phyloP scores from a whole-genome alignment of 306 rosid genomes.

The Sindora glabra region DNA sequence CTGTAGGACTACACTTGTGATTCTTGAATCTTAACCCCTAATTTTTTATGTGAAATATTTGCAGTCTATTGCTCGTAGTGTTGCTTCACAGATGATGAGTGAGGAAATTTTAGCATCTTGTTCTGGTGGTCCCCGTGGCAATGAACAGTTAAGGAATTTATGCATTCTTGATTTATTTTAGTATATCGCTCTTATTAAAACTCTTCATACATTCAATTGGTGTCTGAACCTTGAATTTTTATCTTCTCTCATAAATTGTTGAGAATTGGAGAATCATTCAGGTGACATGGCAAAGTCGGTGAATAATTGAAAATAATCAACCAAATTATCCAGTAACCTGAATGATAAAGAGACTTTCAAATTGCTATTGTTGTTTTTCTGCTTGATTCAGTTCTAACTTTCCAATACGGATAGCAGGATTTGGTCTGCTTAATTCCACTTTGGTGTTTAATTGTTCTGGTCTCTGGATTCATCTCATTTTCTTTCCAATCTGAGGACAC shows the following conservation, averaged over 20 bases:
- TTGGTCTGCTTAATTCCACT: too few species aligned
- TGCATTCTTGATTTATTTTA: not conserved
- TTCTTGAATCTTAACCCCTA: constrained; percentile 1
- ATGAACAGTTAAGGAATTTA: constrained; percentile 60
- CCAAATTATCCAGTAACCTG: not conserved
- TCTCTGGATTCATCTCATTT: too few species aligned
- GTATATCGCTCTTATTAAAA: constrained; percentile 1
- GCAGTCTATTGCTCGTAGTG: constrained; percentile 53
- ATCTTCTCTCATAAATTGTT: not conserved
- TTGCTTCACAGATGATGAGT: constrained; percentile 54
- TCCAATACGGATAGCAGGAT: too few species aligned
- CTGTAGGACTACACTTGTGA: not conserved
- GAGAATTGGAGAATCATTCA: not conserved
- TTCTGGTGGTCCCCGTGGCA: constrained; percentile 74
- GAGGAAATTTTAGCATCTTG: constrained; percentile 77
- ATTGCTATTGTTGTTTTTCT: not conserved
- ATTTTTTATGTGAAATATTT: constrained; percentile 11
- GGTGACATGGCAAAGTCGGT: not conserved
- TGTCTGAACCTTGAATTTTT: not conserved
- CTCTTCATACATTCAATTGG: not conserved
- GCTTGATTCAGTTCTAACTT: constrained; percentile 4
- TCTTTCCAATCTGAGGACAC: too few species aligned
- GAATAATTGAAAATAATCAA: not conserved
- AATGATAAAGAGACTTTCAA: not conserved
- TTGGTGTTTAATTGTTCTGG: too few species aligned